Evolutionary conservation across 108 stramenopile species (phyloP).

Genomic region (Chaetoceros tenuissimus): DNA sequence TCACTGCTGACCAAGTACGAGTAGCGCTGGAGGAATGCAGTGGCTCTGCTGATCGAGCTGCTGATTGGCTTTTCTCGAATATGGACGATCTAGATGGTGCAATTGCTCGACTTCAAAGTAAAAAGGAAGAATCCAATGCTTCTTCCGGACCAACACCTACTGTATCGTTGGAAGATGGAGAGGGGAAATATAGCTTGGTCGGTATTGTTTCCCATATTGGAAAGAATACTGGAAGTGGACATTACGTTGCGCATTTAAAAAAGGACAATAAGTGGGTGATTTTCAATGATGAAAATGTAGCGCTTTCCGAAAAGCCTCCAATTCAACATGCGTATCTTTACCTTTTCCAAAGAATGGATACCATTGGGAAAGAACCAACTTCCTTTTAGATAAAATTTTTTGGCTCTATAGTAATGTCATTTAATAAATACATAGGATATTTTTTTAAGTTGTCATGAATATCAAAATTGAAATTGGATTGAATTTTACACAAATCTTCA

Average conservation of each 20-base stretch:
- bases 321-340: constrained; percentile 87
- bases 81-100: constrained; percentile 89
- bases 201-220: constrained; percentile 98
- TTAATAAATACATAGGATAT: too few relatives aligned
- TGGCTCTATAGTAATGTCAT: too few relatives aligned
- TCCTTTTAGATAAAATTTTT: too few relatives aligned
- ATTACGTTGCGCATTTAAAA: constrained; percentile 96
- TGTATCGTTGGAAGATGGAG: constrained; percentile 61
- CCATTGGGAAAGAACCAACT: too few relatives aligned
- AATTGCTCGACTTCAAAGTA: constrained; percentile 57
- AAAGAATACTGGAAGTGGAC: constrained; percentile 93
- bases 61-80: constrained; percentile 97
- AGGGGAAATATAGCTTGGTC: constrained; percentile 83
- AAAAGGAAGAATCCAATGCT: constrained; percentile 9
- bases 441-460: too few relatives aligned
- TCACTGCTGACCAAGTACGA: constrained; percentile 84
- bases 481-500: too few relatives aligned
- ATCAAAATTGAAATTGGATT: too few relatives aligned
- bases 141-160: constrained; percentile 11
- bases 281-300: constrained; percentile 98
- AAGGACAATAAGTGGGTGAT: constrained; percentile 90
- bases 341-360: constrained; percentile 69
- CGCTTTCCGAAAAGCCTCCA: constrained; percentile 78
- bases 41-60: constrained; percentile 87
- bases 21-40: constrained; percentile 79